These are phyloP conservation scores for Aeminium ludgeri DNA, from an alignment of 495 filamentous ascomycete species.

Conservation along the genomic window DNA sequence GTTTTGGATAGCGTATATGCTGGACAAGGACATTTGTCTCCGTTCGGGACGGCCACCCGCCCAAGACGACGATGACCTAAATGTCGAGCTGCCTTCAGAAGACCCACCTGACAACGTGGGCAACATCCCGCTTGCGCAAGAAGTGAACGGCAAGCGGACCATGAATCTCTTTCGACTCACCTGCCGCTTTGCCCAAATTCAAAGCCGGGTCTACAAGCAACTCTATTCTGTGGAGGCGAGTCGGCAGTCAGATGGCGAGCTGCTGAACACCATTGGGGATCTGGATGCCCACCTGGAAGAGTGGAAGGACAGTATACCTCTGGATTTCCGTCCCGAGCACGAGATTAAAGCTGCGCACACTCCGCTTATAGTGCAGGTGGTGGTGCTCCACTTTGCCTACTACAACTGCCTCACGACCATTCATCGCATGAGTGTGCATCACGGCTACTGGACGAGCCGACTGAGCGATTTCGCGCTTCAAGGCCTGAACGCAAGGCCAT, in stretches of 20 bases:
- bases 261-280: constrained; percentile 90
- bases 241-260: constrained; percentile 80
- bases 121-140: constrained; percentile 62
- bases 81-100: constrained; percentile 84
- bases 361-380: constrained; percentile 78
- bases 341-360: constrained; percentile 84
- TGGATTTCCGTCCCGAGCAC: constrained; percentile 87
- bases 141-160: constrained; percentile 64
- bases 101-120: constrained; percentile 84
- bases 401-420: constrained; percentile 97
- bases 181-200: constrained; percentile 79
- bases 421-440: constrained; percentile 95
- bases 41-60: constrained; percentile 82
- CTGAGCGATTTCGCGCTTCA: constrained; percentile 91
- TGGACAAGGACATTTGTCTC: constrained; percentile 91
- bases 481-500: constrained; percentile 70
- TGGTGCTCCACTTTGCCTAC: constrained; percentile 87
- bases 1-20: constrained; percentile 94
- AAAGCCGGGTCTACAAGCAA: constrained; percentile 84
- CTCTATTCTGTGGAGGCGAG: constrained; percentile 86
- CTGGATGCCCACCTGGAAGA: constrained; percentile 84
- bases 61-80: constrained; percentile 97
- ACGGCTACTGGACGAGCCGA: constrained; percentile 94
- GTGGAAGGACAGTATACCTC: constrained; percentile 89
- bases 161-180: constrained; percentile 85